These are phyloP conservation scores for Phellopilus nigrolimitatus DNA, from an alignment of 1,284 basidiomycete genomes.

Conservation along the genomic window DNA sequence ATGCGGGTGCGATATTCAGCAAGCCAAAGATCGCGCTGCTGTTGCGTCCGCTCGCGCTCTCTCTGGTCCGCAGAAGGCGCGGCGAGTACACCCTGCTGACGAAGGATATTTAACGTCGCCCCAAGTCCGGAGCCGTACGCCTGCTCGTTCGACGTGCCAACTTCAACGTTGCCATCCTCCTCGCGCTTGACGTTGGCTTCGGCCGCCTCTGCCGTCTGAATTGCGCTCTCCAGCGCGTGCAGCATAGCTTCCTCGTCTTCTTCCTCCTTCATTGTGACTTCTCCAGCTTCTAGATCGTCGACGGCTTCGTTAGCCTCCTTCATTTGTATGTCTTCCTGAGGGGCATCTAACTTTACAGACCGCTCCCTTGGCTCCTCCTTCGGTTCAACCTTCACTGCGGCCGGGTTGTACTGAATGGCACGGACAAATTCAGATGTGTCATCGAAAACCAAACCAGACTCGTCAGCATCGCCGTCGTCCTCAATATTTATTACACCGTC, in stretches of 20 bases:
- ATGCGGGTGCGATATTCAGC: conserved; percentile 76
- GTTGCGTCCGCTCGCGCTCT: conserved; percentile 81
- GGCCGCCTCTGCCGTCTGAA: conserved; percentile 55
- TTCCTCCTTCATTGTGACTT: conserved; percentile 73
- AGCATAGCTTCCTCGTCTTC: conserved; percentile 70
- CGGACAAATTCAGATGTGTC: conserved; percentile 97
- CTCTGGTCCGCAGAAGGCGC: conserved; percentile 57
- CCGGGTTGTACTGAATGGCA: conserved; percentile 69
- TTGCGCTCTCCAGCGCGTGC: conserved; percentile 63
- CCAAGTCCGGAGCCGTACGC: conserved; percentile 81
- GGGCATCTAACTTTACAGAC: conserved; percentile 35
- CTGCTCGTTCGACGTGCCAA: conserved; percentile 68
- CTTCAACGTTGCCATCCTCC: conserved; percentile 32
- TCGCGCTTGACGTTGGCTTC: conserved; percentile 37
- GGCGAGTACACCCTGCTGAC: conserved; percentile 87
- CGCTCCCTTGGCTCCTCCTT: conserved; percentile 37
- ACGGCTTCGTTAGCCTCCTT: conserved; percentile 56
- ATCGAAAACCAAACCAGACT: conserved; percentile 80
- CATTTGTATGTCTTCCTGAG: conserved; percentile 53
- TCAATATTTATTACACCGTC: conserved; percentile 52
- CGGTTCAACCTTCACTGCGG: conserved; percentile 49
- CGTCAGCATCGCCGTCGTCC: conserved; percentile 48
- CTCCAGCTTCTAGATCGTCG: conserved; percentile 77
- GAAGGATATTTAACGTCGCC: conserved; percentile 81
- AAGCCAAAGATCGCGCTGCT: conserved; percentile 87